Base-by-base conservation (phyloP, 1,284 basidiomycete species). In the Cryptococcus sp. region DNA sequence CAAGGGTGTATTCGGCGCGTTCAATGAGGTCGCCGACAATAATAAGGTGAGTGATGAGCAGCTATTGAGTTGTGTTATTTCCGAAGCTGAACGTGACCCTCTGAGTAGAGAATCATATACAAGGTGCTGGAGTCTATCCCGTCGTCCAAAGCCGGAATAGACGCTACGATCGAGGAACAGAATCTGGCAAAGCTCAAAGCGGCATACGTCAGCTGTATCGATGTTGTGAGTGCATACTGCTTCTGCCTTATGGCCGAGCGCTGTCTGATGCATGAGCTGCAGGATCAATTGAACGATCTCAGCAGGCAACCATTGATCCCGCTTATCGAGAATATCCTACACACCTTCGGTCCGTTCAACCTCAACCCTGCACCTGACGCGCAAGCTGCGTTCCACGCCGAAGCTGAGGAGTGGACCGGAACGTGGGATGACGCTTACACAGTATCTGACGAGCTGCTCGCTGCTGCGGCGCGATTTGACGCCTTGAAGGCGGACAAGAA, bases 121-220 rank as follows among this genome's bases (percentile, higher is more conserved):
- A 72, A 75, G 57, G 73, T 83, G 25, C 70, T 83, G 39, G 73
- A 80, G 20, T 57, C 65, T 7, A 76, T 78, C 42, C 68, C 70
- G 5, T 54, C 56, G 7, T 52, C 44, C 20, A 58, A 64, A 27
- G 53, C 61, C 7, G 31, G 50, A 4, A 53, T 62, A 5, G 48
- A 47, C 38, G 66, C 60, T 39, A 66, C 62, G 19, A 76, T 77
- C 57, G 93, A 95, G 70, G 80, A 84, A 53, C 79, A 83, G 62
- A 85, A 94, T 50, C 82, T 95, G 25, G 80, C 80, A 62, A 95
- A 95, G 78, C 82, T 99, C 58, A 86, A 88, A 55, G 83, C 84
- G 41, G 84, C 93, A 57, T 97, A 94, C 77, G 71, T 81, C 17
- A 91, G 91, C 19, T 99, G 95, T 80, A 82, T 91, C 79, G 85